Base-by-base conservation (phyloP, 371 early-diverging fungal genomes). In the Lichtheimia ornata region DNA sequence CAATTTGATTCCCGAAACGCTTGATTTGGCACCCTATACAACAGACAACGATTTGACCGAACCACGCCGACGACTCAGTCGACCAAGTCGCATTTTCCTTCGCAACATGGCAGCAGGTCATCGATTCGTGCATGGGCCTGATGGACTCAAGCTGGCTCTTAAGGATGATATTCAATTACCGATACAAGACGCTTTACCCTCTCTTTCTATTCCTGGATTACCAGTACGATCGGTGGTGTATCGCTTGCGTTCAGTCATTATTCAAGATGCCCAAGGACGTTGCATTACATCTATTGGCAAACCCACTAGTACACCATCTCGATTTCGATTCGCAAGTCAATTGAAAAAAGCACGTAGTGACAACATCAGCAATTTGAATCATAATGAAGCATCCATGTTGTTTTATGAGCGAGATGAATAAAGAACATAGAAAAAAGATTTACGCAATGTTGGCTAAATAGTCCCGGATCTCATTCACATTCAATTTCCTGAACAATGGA, bases 391-490 rank as follows among this genome's bases (percentile, higher is more conserved):
- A 40, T 54, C 27, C 54, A 54, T 54, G 54, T 40, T 51, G 22
- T 52, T 60, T 40, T 52, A 22, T 51, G 42, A 22, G 22, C 50
- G 58, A 14, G 30, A 53, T 28, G 55, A 35, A 22, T 17, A 54
- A 55, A 55, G 51, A 52, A 59, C 17, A 53, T 18, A 64, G 64
- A 65, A 18, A 44, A 62, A 42, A 25, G n/a, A 30, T 27, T 79
- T 87, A 93, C 53, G 86, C 87, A 70, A 96, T 92, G 77, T 96
- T 97, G 54, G 95, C 93, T 60, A 97, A 85, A 76, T 97, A 97
- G 75, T 97, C 98, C 79, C 91, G 92, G 71, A 97, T 88, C 78
- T 97, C 96, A 55, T 72, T 79, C 35, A 86, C 79, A 13, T 83
- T 72, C 70, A 97, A 73, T 67, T 85, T 88, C 69, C 89, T 84